A percentile compares a stretch with the other conserved stretches of the same genome.
These are phyloP conservation scores for Penicillium palitans DNA, from an alignment of 2,329 filamentous ascomycete genomes.

Conservation along the genomic window DNA sequence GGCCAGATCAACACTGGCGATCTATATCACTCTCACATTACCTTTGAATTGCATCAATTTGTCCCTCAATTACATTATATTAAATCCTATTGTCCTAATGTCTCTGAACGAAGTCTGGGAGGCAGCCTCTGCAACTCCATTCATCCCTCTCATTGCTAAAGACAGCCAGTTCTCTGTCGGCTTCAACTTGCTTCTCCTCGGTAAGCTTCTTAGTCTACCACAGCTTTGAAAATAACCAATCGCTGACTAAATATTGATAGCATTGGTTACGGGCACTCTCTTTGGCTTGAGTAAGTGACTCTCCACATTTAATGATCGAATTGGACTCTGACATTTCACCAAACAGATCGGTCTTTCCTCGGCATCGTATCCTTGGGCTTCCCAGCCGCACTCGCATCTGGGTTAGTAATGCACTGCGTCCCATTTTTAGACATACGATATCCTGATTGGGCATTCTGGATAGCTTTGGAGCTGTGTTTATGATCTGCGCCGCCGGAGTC, in stretches of 20 bases:
- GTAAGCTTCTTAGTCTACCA: slow-evolving; percentile 41
- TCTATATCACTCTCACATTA: neutral
- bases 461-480: slow-evolving; percentile 92
- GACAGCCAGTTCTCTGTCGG: slow-evolving; percentile 79
- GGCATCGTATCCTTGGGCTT: slow-evolving; percentile 77
- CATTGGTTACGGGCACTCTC: slow-evolving; percentile 68
- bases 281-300: slow-evolving; percentile 77
- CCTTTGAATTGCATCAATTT: slow-evolving; percentile 7
- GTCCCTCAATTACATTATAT: slow-evolving; percentile 3
- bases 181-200: slow-evolving; percentile 71
- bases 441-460: slow-evolving; percentile 3
- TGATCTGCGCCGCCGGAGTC: slow-evolving; percentile 98
- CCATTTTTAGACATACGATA: slow-evolving; percentile 11
- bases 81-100: slow-evolving; percentile 36
- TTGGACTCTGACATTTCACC: slow-evolving; percentile 7
- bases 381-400: slow-evolving; percentile 84
- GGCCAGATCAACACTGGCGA: slow-evolving; percentile 24
- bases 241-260: slow-evolving; percentile 39
- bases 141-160: slow-evolving; percentile 77
- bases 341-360: slow-evolving; percentile 73
- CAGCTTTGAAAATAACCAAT: slow-evolving; percentile 2
- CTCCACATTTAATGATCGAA: neutral
- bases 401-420: slow-evolving; percentile 60
- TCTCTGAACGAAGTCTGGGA: slow-evolving; percentile 91
- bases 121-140: slow-evolving; percentile 83